Conservation (phyloP, 257 asterid genomes). For the Buddleja alternifolia region DNA sequence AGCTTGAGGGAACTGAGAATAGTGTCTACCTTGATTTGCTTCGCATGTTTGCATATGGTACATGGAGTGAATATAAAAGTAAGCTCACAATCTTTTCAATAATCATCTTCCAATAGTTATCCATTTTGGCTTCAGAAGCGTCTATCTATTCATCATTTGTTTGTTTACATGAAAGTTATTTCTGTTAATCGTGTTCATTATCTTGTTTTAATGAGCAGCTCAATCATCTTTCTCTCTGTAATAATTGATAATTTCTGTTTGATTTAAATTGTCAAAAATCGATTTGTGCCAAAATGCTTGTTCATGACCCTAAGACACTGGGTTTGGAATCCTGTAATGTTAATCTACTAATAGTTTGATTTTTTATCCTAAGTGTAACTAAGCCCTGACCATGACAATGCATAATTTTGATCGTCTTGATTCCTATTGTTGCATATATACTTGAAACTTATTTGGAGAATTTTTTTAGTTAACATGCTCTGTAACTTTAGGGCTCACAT, state of each 20-base stretch:
- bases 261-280: background rate
- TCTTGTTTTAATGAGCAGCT: background rate
- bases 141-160: background rate
- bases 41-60: constrained; percentile 80
- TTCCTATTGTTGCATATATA: no score
- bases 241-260: background rate
- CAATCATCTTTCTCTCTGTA: background rate
- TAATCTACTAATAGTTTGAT: no score
- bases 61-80: constrained; percentile 97
- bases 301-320: constrained; percentile 6
- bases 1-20: constrained; percentile 90
- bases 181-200: background rate
- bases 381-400: no score
- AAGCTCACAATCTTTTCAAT: constrained; percentile 31
- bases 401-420: no score
- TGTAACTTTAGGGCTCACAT: no score
- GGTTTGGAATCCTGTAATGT: no score
- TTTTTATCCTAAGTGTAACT: no score
- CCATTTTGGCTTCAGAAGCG: background rate
- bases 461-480: no score
- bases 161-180: background rate
- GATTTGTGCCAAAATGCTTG: background rate
- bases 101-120: constrained; percentile 16
- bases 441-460: no score
- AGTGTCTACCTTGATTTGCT: constrained; percentile 72